Evolutionary conservation across 768 basidiomycete genomes (phyloP).

Genomic region (Sarcodon aspratus): DNA sequence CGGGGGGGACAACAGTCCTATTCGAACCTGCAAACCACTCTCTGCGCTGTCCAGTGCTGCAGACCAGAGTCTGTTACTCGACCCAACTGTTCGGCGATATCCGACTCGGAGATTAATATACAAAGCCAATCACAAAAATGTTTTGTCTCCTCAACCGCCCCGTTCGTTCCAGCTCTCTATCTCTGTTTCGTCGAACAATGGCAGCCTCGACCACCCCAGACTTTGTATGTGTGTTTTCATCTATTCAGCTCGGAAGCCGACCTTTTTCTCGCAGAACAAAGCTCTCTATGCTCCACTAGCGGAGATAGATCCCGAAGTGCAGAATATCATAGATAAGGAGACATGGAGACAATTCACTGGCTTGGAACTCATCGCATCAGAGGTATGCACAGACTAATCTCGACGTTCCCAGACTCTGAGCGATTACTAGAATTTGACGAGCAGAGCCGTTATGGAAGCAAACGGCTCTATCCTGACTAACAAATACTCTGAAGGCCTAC

Average conservation of each 20-base stretch:
- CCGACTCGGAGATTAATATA: no score
- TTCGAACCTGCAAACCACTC: background rate
- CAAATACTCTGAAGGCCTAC: conserved; percentile 99
- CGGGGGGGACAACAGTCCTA: background rate
- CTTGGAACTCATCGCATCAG: conserved; percentile 97
- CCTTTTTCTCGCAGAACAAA: conserved; percentile 60
- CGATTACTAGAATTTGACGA: conserved; percentile 77
- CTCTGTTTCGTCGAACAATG: conserved; percentile 34
- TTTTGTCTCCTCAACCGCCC: background rate
- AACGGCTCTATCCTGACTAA: conserved; percentile 98
- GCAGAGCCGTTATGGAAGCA: conserved; percentile 91
- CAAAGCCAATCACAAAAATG: no score
- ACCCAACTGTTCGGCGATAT: no score
- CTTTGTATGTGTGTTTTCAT: conserved; percentile 34
- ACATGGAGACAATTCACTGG: conserved; percentile 98
- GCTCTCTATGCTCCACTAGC: conserved; percentile 79
- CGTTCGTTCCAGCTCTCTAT: conserved; percentile 7
- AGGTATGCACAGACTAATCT: conserved; percentile 36
- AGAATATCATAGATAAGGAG: conserved; percentile 98
- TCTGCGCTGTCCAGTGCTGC: no score
- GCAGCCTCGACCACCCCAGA: conserved; percentile 46
- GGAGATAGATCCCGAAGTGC: conserved; percentile 88
- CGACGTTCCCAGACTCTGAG: background rate
- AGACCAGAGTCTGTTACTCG: no score
- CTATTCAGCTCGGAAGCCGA: background rate